A percentile compares a stretch with the other conserved stretches of the same genome.
Conservation (phyloP, 2,329 filamentous ascomycete species). For the Decorospora gaudefroyi region DNA sequence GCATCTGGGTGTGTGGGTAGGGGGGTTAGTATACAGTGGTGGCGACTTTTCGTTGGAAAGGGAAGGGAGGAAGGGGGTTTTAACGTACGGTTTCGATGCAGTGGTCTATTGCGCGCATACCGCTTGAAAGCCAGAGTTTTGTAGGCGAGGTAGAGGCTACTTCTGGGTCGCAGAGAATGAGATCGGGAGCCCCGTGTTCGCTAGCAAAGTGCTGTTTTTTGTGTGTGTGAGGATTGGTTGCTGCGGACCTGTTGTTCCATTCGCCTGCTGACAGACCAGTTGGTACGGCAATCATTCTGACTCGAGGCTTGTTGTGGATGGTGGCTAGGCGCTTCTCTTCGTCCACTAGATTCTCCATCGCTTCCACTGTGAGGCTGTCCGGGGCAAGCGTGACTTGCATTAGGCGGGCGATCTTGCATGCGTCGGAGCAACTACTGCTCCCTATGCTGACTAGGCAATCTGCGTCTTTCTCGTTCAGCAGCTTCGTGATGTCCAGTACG, state of each 20-base stretch:
- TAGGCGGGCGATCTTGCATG: constrained; percentile 34
- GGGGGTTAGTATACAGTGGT: too few species aligned
- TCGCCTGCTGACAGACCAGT: constrained; percentile 35
- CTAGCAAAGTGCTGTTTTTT: constrained; percentile 37
- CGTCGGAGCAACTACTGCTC: constrained; percentile 34
- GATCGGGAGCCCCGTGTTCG: constrained; percentile 21
- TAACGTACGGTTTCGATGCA: constrained; percentile 32
- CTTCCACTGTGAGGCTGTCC: constrained; percentile 19
- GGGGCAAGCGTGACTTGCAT: constrained; percentile 24
- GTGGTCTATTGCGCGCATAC: constrained; percentile 38
- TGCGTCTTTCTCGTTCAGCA: constrained; percentile 22
- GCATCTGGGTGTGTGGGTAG: too few species aligned
- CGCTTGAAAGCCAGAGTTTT: constrained; percentile 34
- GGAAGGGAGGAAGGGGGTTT: too few species aligned
- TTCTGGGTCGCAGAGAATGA: constrained; percentile 31
- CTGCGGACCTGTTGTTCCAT: constrained; percentile 30
- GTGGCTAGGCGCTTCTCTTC: constrained; percentile 23
- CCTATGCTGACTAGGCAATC: constrained; percentile 33
- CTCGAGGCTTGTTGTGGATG: constrained; percentile 18
- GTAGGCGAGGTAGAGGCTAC: constrained; percentile 31
- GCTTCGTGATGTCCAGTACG: constrained; percentile 24
- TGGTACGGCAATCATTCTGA: constrained; percentile 29
- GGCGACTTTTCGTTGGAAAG: too few species aligned
- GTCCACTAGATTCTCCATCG: constrained; percentile 30
- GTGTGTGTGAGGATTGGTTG: constrained; percentile 23